These are phyloP conservation scores for Linum usitatissimum DNA, from an alignment of 345 rosid genomes.

Conservation along the genomic window DNA sequence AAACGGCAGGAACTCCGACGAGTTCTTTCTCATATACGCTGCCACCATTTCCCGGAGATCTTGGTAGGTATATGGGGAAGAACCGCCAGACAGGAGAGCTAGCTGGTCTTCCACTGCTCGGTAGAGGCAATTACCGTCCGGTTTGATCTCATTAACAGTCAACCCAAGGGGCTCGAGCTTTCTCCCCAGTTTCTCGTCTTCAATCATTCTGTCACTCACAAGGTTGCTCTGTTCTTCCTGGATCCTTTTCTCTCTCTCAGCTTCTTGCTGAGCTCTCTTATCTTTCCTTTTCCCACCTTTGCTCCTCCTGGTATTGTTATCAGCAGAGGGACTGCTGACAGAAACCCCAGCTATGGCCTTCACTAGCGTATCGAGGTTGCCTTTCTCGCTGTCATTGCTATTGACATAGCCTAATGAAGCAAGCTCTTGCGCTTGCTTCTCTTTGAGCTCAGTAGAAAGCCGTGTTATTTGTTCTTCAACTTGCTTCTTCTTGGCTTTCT, in stretches of 20 bases:
- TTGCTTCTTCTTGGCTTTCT: slow-evolving; percentile 92
- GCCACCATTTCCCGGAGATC: slow-evolving; percentile 75
- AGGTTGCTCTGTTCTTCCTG: slow-evolving; percentile 75
- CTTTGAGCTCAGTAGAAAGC: slow-evolving; percentile 61
- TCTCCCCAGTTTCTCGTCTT: slow-evolving; percentile 42
- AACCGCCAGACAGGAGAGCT: slow-evolving; percentile 42
- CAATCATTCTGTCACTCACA: slow-evolving; percentile 59
- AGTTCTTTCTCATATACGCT: slow-evolving; percentile 60
- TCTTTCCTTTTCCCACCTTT: slow-evolving; percentile 67
- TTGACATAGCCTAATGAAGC: slow-evolving; percentile 53
- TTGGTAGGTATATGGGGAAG: slow-evolving; percentile 54
- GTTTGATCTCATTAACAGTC: slow-evolving; percentile 59
- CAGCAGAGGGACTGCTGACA: slow-evolving; percentile 36
- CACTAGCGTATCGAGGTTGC: slow-evolving; percentile 60
- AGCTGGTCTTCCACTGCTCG: slow-evolving; percentile 87
- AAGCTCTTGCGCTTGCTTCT: slow-evolving; percentile 66
- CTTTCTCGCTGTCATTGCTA: slow-evolving; percentile 37
- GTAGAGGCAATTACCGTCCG: slow-evolving; percentile 92
- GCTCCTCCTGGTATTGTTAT: slow-evolving; percentile 52
- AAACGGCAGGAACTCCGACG: slow-evolving; percentile 42
- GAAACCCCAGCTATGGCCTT: slow-evolving; percentile 83
- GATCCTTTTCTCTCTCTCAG: slow-evolving; percentile 80
- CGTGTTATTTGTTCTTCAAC: slow-evolving; percentile 72
- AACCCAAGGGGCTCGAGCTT: slow-evolving; percentile 63
- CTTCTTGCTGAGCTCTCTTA: slow-evolving; percentile 87